Conservation (phyloP, 352 stramenopile genomes). For the Globisporangium emineosum region DNA sequence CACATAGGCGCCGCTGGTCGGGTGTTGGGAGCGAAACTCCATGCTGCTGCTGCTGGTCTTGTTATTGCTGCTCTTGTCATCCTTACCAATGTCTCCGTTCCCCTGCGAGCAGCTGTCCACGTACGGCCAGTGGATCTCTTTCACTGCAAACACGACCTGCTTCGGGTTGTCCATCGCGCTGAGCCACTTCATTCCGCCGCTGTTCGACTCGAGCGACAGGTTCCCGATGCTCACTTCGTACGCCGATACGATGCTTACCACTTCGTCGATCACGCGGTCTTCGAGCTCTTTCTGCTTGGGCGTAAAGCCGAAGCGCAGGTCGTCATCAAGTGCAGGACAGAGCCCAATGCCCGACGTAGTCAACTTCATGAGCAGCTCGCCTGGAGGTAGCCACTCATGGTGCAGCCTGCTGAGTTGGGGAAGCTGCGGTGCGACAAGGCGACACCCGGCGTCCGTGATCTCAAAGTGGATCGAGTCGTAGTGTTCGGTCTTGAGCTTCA, state of each 20-base stretch:
- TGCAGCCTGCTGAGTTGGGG: slow-evolving; percentile 44
- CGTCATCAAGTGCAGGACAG: slow-evolving; percentile 39
- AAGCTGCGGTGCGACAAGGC: slow-evolving; percentile 46
- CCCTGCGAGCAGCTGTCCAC: slow-evolving; percentile 24
- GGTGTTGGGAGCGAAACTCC: slow-evolving; percentile 10
- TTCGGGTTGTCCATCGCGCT: slow-evolving; percentile 38
- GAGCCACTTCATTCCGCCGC: slow-evolving; percentile 24
- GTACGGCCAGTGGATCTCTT: slow-evolving; percentile 80
- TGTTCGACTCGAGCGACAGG: slow-evolving; percentile 25
- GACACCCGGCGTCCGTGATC: slow-evolving; percentile 55
- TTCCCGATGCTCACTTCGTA: slow-evolving; percentile 57
- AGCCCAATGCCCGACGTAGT: slow-evolving; percentile 59
- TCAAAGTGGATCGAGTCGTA: slow-evolving; percentile 62
- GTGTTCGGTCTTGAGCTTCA: slow-evolving; percentile 59
- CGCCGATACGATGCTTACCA: slow-evolving; percentile 58
- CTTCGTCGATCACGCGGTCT: slow-evolving; percentile 67
- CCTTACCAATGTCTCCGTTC: slow-evolving; percentile 16
- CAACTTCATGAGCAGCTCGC: slow-evolving; percentile 56
- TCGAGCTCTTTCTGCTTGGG: slow-evolving; percentile 65
- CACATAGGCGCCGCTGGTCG: slow-evolving; percentile 40
- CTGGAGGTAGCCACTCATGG: slow-evolving; percentile 35
- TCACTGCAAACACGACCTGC: slow-evolving; percentile 71
- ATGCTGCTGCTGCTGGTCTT: neutral
- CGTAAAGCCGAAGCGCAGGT: slow-evolving; percentile 30
- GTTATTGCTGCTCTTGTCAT: slow-evolving; percentile 4